phyloP scores from a whole-genome alignment of 2,329 filamentous ascomycete genomes.

The Trichophyton schoenleinii region DNA sequence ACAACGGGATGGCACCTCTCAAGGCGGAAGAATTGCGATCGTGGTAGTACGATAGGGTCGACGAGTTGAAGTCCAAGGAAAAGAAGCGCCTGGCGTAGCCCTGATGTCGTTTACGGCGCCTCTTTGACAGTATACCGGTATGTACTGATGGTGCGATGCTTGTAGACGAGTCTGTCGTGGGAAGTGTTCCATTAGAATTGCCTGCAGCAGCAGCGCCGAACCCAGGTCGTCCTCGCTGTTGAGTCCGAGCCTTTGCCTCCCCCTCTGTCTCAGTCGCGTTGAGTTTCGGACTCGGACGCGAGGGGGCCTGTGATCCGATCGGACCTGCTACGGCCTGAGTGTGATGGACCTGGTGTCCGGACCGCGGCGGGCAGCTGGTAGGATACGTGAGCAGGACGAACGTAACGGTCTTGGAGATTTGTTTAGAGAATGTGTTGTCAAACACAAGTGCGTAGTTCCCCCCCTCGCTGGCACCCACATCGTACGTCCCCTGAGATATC shows the following conservation, averaged over 20 bases:
- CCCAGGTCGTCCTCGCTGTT: not conserved
- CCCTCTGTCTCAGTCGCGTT: constrained; percentile 5
- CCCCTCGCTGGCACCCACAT: constrained; percentile 59
- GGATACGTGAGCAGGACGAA: constrained; percentile 92
- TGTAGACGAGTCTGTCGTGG: not conserved
- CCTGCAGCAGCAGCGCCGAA: not conserved
- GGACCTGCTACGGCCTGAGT: constrained; percentile 39
- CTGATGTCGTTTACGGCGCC: constrained; percentile 83
- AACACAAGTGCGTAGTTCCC: constrained; percentile 96
- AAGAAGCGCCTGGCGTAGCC: constrained; percentile 90
- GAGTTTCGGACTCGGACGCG: not conserved
- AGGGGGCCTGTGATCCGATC: not conserved
- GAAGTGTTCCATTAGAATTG: not conserved
- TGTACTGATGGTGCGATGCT: constrained; percentile 49
- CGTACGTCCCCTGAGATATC: constrained; percentile 78
- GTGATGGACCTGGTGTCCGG: constrained; percentile 36
- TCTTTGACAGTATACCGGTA: constrained; percentile 75
- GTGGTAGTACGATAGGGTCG: constrained; percentile 91
- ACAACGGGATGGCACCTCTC: constrained; percentile 81
- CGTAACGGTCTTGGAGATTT: constrained; percentile 83
- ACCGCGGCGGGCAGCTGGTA: constrained; percentile 46
- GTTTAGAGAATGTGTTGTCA: constrained; percentile 97
- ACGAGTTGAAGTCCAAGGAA: constrained; percentile 86
- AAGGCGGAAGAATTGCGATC: constrained; percentile 86
- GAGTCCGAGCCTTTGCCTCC: not conserved